These are phyloP conservation scores for Diaporthe destruens DNA, from an alignment of 2,329 filamentous ascomycete genomes.

Conservation along the genomic window DNA sequence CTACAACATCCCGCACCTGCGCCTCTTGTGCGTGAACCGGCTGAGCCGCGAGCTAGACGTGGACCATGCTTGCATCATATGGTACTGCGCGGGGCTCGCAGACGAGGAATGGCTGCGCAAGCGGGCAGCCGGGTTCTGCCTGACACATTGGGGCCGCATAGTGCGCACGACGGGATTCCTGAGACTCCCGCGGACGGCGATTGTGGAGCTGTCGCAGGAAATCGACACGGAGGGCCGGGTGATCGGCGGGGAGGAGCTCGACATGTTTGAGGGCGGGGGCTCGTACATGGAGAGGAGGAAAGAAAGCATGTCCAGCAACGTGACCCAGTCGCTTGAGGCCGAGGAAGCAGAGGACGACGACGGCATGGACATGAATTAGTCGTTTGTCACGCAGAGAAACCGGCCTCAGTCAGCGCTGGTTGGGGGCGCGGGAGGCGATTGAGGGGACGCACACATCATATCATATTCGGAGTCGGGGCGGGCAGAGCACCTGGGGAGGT, in stretches of 20 bases:
- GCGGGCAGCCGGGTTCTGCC: constrained; percentile 87
- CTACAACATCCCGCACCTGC: constrained; percentile 95
- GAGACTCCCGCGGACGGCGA: constrained; percentile 79
- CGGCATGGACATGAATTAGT: constrained; percentile 69
- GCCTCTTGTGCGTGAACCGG: constrained; percentile 90
- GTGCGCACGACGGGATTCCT: constrained; percentile 91
- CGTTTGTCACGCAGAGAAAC: constrained; percentile 31
- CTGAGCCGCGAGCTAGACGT: constrained; percentile 92
- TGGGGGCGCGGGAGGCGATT: background rate
- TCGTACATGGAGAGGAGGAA: constrained; percentile 63
- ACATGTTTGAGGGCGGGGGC: constrained; percentile 60
- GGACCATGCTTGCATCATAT: constrained; percentile 93
- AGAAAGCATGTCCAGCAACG: constrained; percentile 70
- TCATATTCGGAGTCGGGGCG: constrained; percentile 14
- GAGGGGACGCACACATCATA: background rate
- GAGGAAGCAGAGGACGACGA: constrained; percentile 72
- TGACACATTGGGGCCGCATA: constrained; percentile 94
- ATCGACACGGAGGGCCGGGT: constrained; percentile 94
- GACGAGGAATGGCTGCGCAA: constrained; percentile 95
- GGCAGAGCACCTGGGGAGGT: background rate
- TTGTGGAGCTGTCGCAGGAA: constrained; percentile 94
- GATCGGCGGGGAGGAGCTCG: constrained; percentile 86
- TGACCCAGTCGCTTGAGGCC: constrained; percentile 68
- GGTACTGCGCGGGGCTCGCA: constrained; percentile 92
- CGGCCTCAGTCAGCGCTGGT: background rate